phyloP scores from a whole-genome alignment of 176 grass and related monocot species.

The Pontederia crassipes region DNA sequence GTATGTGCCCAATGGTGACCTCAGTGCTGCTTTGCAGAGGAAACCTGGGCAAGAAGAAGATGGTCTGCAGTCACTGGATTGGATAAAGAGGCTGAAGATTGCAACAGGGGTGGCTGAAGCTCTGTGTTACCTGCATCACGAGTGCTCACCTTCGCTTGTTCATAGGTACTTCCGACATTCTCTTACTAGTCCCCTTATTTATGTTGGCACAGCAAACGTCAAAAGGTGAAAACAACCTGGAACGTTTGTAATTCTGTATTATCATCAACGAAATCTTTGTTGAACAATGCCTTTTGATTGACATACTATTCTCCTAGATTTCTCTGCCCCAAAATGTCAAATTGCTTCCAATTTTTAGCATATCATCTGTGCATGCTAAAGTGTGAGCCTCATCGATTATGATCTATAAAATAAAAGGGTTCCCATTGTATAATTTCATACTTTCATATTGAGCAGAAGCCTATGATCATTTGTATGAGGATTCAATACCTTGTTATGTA shows the following conservation, averaged over 20 bases:
- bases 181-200: neutral
- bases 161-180: slow-evolving; percentile 50
- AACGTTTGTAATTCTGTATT: neutral
- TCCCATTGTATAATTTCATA: too few species aligned
- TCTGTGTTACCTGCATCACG: slow-evolving; percentile 77
- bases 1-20: slow-evolving; percentile 63
- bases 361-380: too few species aligned
- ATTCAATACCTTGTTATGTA: too few species aligned
- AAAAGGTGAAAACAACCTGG: neutral
- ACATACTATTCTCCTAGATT: too few species aligned
- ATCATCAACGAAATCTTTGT: too few species aligned
- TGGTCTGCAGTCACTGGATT: slow-evolving; percentile 66
- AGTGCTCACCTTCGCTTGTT: slow-evolving; percentile 68
- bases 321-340: too few species aligned
- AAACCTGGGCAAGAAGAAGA: slow-evolving; percentile 25
- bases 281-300: too few species aligned
- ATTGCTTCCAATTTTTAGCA: too few species aligned
- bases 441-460: too few species aligned
- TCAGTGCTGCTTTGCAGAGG: slow-evolving; percentile 54
- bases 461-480: too few species aligned
- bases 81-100: slow-evolving; percentile 95
- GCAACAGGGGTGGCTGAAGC: slow-evolving; percentile 75
- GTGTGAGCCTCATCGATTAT: too few species aligned
- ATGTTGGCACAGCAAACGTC: neutral
- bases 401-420: too few species aligned